These are phyloP conservation scores for Leccinum obscurum DNA, from an alignment of 768 basidiomycete species.

Conservation along the genomic window DNA sequence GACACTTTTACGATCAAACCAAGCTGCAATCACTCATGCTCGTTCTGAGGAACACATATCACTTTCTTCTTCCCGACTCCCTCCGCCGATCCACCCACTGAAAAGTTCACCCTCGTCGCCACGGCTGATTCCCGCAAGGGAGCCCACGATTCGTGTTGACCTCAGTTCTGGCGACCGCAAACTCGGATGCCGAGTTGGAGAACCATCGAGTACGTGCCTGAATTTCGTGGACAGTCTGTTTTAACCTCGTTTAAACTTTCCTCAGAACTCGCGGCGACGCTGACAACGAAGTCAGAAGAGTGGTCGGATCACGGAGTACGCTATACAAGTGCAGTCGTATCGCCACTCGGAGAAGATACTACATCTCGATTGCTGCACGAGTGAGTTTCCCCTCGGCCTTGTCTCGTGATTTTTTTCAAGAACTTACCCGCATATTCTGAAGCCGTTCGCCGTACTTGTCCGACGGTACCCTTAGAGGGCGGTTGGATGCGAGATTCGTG, in stretches of 20 bases:
- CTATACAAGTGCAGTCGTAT: too few species aligned
- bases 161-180: slow-evolving; percentile 17
- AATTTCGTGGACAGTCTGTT: not conserved
- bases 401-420: too few species aligned
- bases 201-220: slow-evolving; percentile 3
- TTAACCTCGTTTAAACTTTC: not conserved
- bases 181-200: slow-evolving; percentile 10
- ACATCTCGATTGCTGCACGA: too few species aligned
- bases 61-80: not conserved
- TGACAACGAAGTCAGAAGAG: slow-evolving; percentile 10
- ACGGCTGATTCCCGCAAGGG: not conserved
- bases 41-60: not conserved
- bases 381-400: too few species aligned
- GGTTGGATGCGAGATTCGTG: slow-evolving; percentile 4
- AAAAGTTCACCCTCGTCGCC: not conserved
- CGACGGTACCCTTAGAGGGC: too few species aligned
- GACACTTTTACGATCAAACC: not conserved
- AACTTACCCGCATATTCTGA: too few species aligned
- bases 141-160: slow-evolving; percentile 6
- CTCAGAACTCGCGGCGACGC: slow-evolving; percentile 1
- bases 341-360: not conserved
- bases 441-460: too few species aligned
- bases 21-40: not conserved
- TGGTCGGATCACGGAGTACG: slow-evolving; percentile 4
- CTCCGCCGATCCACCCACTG: slow-evolving; percentile 5